Evolutionary conservation across 2,329 filamentous ascomycete species (phyloP).

Genomic region (Lanzia echinophila): DNA sequence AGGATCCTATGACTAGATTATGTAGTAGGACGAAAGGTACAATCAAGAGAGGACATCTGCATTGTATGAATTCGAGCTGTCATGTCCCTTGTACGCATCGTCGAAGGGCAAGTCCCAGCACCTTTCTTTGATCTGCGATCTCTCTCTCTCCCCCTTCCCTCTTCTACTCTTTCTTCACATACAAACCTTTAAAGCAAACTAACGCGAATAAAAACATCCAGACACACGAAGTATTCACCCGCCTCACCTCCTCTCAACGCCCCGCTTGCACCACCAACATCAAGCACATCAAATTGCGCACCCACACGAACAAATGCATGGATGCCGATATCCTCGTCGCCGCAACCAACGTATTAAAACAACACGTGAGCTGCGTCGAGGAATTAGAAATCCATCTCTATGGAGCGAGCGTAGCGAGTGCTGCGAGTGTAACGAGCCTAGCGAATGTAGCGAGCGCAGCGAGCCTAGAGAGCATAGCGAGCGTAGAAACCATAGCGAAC

Average conservation of each 20-base stretch:
- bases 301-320: background rate
- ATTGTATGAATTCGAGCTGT: constrained; percentile 6
- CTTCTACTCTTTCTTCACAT: background rate
- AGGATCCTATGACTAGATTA: background rate
- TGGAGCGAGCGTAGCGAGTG: background rate
- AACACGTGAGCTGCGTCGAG: background rate
- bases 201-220: background rate
- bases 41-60: constrained; percentile 2
- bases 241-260: background rate
- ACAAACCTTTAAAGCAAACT: background rate
- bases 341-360: constrained; percentile 3
- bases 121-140: background rate
- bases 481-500: too few relatives aligned
- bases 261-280: background rate
- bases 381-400: background rate
- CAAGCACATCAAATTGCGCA: background rate
- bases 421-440: too few relatives aligned
- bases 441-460: too few relatives aligned
- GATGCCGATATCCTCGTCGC: constrained; percentile 6
- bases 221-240: background rate
- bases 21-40: background rate
- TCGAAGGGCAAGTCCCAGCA: background rate
- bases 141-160: background rate
- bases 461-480: too few relatives aligned
- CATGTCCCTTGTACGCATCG: background rate